Base-by-base conservation (phyloP, 73 alveolate species). In the Tetrahymena borealis region DNA sequence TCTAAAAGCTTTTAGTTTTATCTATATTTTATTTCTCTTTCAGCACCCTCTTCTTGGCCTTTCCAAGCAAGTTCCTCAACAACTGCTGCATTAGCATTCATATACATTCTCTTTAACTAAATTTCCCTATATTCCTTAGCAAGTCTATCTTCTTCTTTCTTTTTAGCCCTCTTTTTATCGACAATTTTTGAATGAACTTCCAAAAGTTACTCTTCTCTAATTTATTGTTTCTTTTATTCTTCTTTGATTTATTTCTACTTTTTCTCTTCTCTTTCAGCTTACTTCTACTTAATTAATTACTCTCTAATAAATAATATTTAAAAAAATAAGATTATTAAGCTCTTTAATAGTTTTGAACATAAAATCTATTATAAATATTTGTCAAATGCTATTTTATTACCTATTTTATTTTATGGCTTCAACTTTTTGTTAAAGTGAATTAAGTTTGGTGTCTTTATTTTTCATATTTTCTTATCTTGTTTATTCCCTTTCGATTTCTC, bases 41-140 rank as follows among this genome's bases (percentile, higher is more conserved):
- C 99, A 95, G 98, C 97, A 38, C 99, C 99, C 90, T 98, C 99
- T 96, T 98, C 98, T 15, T 98, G 95, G 60, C 97, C 99, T 91
- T 98, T 98, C 99, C 99, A 98, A 38, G 99, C 99, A 93, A 97
- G 97, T 93, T 97, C 98, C 91, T 98, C 99, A 10, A 98, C 99
- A 95, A 98, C 97, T 35, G 99, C 99, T 78, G 98, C 91, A 43
- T 98, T 98, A 24, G 99, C 98, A 94, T 98, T 98, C 94, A 98
- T 94, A 94, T 97, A 98, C 94, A 98, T 97, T 92, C 99, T 92
- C 96, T 98, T 99, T 16, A 98, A 94, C 92, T 97, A 96, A 78
- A 98, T 98, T 93, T 98, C 99, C 93, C 98, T 96, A 38, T 98
- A 98, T 93, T 98, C 99, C 91, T 97, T 97, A 35, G 98, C 99